Base-by-base conservation (phyloP, 148 eudicot species). In the Agrostemma githago region DNA sequence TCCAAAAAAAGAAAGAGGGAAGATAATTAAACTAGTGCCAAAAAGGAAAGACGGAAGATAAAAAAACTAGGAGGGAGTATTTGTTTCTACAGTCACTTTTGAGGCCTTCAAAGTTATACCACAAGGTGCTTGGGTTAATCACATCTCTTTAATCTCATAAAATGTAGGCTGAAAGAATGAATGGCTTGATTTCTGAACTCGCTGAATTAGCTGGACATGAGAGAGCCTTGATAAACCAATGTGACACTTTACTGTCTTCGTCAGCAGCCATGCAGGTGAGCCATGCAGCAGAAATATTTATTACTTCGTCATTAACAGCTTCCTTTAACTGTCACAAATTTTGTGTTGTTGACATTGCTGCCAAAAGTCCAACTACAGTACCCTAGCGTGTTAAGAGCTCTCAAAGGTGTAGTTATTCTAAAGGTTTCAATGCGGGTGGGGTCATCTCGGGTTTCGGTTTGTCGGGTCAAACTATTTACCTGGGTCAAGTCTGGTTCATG, bases 191-290 rank as follows among this genome's bases (percentile, higher is more conserved):
- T 57, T 89, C 96, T 51, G 94, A 90, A 84, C 85, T 92, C 73
- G 90, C 97, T 78, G 86, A 84, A 65, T 53, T 89, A 73, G 88
- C 92, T 74, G 88, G 88, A 66, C 86, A 86, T 72, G 92, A 88
- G 66, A 90, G 88, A 84, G 90, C 94, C 80, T 81, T 85, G 90
- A 86, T 92, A 71, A 88, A 90, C 73, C 91, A 89, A 79, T 90
- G 92, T 79, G 96, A 90, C 46, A 81, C 89, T 77, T 65, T 89
- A 46, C 76, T 90, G 82, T 84, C 87, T 72, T 89, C 89, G 64
- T 79, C 91, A 72, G 76, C 87, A 62, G 89, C 89, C 73, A 72
- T 96, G 90, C 96, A 90, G 99, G 99, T 96, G 70, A 80, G 76
- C 54, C 54, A 9, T 26, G 73, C 69, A 20, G 40, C 14, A 6